phyloP scores from a whole-genome alignment of 768 basidiomycete genomes.

The Pseudohyphozyma bogoriensis region DNA sequence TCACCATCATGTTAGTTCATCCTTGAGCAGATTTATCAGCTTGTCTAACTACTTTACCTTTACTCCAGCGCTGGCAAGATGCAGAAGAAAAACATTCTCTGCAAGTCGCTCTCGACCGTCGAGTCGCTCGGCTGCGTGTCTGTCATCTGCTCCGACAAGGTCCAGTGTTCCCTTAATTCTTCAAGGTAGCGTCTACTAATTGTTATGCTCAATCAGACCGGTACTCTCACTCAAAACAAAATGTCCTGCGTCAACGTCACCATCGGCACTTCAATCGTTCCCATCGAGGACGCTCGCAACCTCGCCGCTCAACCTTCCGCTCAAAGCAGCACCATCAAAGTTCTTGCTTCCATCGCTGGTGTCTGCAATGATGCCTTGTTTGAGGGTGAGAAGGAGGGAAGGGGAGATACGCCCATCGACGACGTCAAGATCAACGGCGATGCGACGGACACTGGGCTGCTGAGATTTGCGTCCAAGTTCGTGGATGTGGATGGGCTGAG shows the following conservation, averaged over 20 bases:
- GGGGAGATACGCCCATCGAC: constrained; percentile 33
- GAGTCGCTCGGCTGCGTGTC: constrained; percentile 58
- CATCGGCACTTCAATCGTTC: constrained; percentile 31
- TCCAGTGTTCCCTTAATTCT: not conserved
- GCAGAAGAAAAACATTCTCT: constrained; percentile 38
- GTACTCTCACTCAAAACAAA: constrained; percentile 52
- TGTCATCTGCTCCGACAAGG: constrained; percentile 51
- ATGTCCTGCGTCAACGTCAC: constrained; percentile 50
- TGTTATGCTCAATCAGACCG: constrained; percentile 38
- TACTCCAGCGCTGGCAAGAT: not conserved
- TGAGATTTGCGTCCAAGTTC: constrained; percentile 43
- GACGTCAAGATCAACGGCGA: constrained; percentile 43
- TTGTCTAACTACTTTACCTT: constrained; percentile 42
- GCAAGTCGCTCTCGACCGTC: constrained; percentile 54
- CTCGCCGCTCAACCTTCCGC: too few species aligned
- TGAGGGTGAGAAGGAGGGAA: constrained; percentile 38
- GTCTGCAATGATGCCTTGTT: constrained; percentile 50
- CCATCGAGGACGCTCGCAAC: not conserved
- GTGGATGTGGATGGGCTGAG: constrained; percentile 25
- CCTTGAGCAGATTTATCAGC: too few species aligned
- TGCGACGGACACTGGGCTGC: constrained; percentile 52
- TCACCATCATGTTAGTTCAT: constrained; percentile 38
- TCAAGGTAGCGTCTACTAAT: not conserved
- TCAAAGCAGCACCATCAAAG: not conserved
- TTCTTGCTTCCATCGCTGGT: constrained; percentile 37